Base-by-base conservation (phyloP, 345 rosid species). In the Streptanthus diversifolius region DNA sequence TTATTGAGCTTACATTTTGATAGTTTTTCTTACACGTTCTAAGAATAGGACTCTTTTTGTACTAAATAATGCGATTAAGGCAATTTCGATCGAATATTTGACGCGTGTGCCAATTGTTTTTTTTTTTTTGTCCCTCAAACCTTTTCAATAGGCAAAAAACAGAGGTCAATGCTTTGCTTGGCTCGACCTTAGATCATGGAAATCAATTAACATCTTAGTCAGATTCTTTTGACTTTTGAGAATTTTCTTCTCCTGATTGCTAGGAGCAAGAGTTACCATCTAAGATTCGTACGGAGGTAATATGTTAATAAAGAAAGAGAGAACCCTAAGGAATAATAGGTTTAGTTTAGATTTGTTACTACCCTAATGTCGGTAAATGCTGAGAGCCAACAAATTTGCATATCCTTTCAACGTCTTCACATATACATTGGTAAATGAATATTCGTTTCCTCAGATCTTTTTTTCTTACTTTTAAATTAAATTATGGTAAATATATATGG, bases 81-180 rank as follows among this genome's bases (percentile, higher is more conserved):
- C 43, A 57, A 7, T 35, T 61, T 68, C 43, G 30, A 39, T 68
- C 19, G 8, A 60, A 60, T 75, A 15, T 30, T 75, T 12, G 68
- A 68, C 69, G 57, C 63, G 74, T 75, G 69, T 61, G 68, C 40
- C 48, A 52, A 32, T 41, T 40, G 8, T 40, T 32, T 39, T 39
- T 5, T 49, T 62, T 14, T 15, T 27, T 43, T 36, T 48, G 74
- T 51, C 79, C 63, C 57, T 68, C 49, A 43, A 61, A 62, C 64
- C 39, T 52, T 53, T 68, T 53, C 63, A 75, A 75, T 68, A 68
- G 79, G 35, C 70, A 75, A 75, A 75, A 32, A 68, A 48, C 29
- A 59, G 29, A 75, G 57, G 79, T 68, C 74, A 68, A 75, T 49
- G 30, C 8, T 49, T 49, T 49, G n/a, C 29, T 49, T 19, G 54